Evolutionary conservation across 495 filamentous ascomycete species (phyloP).

Genomic region (Penicillium lividum): DNA sequence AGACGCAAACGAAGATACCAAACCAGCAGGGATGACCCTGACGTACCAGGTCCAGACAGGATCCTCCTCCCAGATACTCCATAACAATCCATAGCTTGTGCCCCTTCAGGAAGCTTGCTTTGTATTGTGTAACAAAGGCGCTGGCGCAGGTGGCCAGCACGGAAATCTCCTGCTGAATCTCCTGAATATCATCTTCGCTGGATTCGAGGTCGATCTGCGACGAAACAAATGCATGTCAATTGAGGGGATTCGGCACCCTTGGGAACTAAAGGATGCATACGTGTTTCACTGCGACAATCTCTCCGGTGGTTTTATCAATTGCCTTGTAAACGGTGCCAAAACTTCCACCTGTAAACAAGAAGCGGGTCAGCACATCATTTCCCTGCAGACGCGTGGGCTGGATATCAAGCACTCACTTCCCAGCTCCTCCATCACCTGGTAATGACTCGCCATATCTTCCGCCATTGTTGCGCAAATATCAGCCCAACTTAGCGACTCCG

Average conservation of each 20-base stretch:
- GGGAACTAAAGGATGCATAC: constrained; percentile 47
- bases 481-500: constrained; percentile 20
- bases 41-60: constrained; percentile 83
- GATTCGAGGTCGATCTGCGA: constrained; percentile 96
- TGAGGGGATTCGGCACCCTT: constrained; percentile 5
- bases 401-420: constrained; percentile 65
- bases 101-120: constrained; percentile 89
- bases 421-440: constrained; percentile 89
- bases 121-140: constrained; percentile 93
- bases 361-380: constrained; percentile 12
- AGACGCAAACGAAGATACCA: not conserved
- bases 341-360: constrained; percentile 68
- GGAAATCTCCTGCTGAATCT: constrained; percentile 97
- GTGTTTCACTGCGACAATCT: constrained; percentile 91
- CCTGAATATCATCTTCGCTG: constrained; percentile 94
- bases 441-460: constrained; percentile 73
- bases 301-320: constrained; percentile 79
- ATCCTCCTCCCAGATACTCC: constrained; percentile 94
- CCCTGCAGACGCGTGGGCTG: not conserved
- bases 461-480: constrained; percentile 39
- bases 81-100: constrained; percentile 99
- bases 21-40: constrained; percentile 4
- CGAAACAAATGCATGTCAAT: constrained; percentile 25
- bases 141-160: constrained; percentile 93
- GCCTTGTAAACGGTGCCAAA: constrained; percentile 98